These are phyloP conservation scores for Domatiomyces globalis DNA, from an alignment of 2,329 filamentous ascomycete species.

Conservation along the genomic window DNA sequence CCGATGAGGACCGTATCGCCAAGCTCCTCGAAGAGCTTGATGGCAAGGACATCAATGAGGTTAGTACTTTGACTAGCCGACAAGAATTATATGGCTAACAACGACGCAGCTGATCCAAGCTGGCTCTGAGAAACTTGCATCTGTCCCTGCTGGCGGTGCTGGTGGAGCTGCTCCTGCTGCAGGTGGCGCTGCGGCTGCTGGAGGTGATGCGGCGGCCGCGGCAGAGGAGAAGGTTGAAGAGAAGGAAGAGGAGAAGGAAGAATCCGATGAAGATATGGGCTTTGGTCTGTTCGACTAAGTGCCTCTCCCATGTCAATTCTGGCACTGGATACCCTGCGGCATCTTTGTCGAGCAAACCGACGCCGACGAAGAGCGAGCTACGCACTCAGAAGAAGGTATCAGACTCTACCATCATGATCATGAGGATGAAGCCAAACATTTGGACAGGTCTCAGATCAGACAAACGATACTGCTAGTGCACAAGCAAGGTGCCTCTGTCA, in stretches of 20 bases:
- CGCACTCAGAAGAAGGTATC: not conserved
- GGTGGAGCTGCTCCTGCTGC: slow-evolving; percentile 51
- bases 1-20: slow-evolving; percentile 78
- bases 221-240: slow-evolving; percentile 86
- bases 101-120: slow-evolving; percentile 67
- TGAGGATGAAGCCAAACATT: not conserved
- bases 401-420: not conserved
- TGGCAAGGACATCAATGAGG: slow-evolving; percentile 67
- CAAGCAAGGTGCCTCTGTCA: not conserved
- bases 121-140: slow-evolving; percentile 87
- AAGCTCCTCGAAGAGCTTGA: slow-evolving; percentile 69
- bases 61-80: slow-evolving; percentile 25
- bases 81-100: slow-evolving; percentile 19
- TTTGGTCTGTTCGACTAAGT: slow-evolving; percentile 54
- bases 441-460: no score
- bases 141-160: slow-evolving; percentile 83
- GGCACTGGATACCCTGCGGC: not conserved
- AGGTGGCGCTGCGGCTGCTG: slow-evolving; percentile 49
- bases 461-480: not conserved
- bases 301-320: slow-evolving; percentile 3
- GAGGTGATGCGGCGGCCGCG: slow-evolving; percentile 60
- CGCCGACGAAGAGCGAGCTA: not conserved
- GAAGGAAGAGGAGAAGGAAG: slow-evolving; percentile 70
- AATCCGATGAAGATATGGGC: slow-evolving; percentile 61
- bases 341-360: not conserved